phyloP scores from a whole-genome alignment of 2,329 filamentous ascomycete species.

The Colletotrichum sidae region DNA sequence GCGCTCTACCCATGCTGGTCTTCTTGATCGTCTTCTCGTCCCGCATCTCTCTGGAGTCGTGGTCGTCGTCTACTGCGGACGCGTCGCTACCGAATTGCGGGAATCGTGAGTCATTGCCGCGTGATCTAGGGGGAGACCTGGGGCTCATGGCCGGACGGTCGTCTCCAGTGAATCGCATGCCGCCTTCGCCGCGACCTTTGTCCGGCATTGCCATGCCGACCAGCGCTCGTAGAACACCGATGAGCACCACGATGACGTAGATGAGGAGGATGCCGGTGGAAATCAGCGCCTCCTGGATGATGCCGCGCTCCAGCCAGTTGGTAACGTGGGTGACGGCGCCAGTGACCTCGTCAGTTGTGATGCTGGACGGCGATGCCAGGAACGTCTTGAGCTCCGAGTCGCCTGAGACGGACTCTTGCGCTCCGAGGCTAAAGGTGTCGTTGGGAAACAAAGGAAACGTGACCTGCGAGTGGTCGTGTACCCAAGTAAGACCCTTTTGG shows the following conservation, averaged over 20 bases:
- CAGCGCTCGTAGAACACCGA: slow-evolving; percentile 76
- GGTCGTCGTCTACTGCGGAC: slow-evolving; percentile 37
- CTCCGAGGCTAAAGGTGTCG: slow-evolving; percentile 86
- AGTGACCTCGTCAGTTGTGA: slow-evolving; percentile 84
- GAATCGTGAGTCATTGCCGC: slow-evolving; percentile 31
- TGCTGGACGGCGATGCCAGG: slow-evolving; percentile 78
- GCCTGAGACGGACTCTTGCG: slow-evolving; percentile 68
- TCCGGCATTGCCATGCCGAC: slow-evolving; percentile 70
- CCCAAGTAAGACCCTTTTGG: slow-evolving; percentile 92
- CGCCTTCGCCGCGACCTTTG: slow-evolving; percentile 71
- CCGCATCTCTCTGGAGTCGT: slow-evolving; percentile 38
- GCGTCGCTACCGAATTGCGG: slow-evolving; percentile 35
- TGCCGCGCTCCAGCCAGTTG: slow-evolving; percentile 72
- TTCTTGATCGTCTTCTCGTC: slow-evolving; percentile 44
- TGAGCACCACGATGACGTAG: slow-evolving; percentile 81
- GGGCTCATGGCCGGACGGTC: slow-evolving; percentile 44
- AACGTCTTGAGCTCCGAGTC: slow-evolving; percentile 75
- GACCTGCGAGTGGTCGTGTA: slow-evolving; percentile 86
- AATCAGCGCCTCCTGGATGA: slow-evolving; percentile 84
- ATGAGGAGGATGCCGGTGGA: slow-evolving; percentile 78
- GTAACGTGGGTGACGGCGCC: slow-evolving; percentile 79
- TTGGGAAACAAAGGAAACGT: slow-evolving; percentile 81
- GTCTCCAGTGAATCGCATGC: slow-evolving; percentile 52
- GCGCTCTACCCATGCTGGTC: slow-evolving; percentile 39
- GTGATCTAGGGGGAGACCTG: slow-evolving; percentile 38